Evolutionary conservation across 116 monocot species (phyloP), one percentile per base, ranked within the genome.

Genomic region (Zostera marina): DNA sequence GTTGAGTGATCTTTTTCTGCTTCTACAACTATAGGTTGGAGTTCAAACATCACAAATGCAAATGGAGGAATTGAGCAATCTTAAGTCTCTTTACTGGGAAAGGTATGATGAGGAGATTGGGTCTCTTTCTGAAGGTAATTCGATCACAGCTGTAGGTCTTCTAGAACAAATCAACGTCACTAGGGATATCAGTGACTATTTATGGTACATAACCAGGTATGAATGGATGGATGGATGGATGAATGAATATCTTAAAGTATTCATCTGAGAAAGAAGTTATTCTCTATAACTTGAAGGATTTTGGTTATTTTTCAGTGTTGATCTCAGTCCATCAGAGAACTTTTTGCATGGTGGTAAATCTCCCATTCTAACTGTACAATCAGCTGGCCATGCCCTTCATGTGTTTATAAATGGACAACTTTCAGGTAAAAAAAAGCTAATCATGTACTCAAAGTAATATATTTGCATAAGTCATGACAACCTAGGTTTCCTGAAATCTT

Each of bases 181-280:
- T 25, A 83, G 99, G 59, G 99, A 99, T 76, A 48, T 52, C n/a
- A 99, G 77, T 62, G 87, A 99, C 57, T 99, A 99, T 68, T 61
- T 99, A 9, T 99, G 91, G 99, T 99, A 99, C 65, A 99, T 87
- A 51, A 84, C 91, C 22, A 84, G 77, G 99, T 99, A 61, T 73
- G 66, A 17, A 26, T 16, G 12, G 7, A 10, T 7, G 20, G 21
- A 4, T 44, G 3, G 11, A 20, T 9, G 2, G 21, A 32, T n/a
- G 42, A 2, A 41, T 58, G 0, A 13, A n/a, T 41, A 40, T 59
- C 40, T 15, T 56, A n/a, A 32, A 32, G 32, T 32, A 32, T 32
- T 32, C 32, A 32, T 32, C 39, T 32, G 39, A 8, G 23, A 15
- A 26, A 16, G 23, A 15, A 26, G 11, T 40, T 56, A 39, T 41